phyloP scores from a whole-genome alignment of 768 basidiomycete species.

The Agaricus subrufescens region DNA sequence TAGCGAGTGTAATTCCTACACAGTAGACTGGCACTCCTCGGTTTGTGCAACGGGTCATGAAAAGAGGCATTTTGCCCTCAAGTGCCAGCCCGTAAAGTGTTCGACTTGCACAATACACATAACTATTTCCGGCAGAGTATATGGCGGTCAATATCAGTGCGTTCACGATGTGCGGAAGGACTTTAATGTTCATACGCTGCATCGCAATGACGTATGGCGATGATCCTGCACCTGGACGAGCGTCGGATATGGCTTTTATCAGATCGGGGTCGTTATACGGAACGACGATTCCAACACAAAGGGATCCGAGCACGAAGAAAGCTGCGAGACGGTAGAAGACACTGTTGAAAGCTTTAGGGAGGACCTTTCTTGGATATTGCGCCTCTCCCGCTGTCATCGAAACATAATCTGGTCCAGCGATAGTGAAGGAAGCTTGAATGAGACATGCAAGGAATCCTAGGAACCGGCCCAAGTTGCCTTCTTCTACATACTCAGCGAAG shows the following conservation, averaged over 20 bases:
- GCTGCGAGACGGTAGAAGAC: conserved; percentile 76
- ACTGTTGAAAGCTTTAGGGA: conserved; percentile 67
- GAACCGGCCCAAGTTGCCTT: conserved; percentile 53
- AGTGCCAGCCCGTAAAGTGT: conserved; percentile 53
- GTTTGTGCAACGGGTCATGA: conserved; percentile 49
- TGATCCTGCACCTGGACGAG: conserved; percentile 51
- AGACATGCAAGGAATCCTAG: conserved; percentile 60
- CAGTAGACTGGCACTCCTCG: conserved; percentile 57
- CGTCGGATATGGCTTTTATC: conserved; percentile 48
- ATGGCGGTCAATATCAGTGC: conserved; percentile 62
- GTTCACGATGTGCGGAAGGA: conserved; percentile 69
- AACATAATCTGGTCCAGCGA: conserved; percentile 53
- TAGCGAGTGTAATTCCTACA: conserved; percentile 35
- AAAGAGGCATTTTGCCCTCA: conserved; percentile 51
- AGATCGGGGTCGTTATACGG: conserved; percentile 64
- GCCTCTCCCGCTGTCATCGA: conserved; percentile 70
- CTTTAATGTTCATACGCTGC: conserved; percentile 58
- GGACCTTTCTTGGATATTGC: conserved; percentile 59
- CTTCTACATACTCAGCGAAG: conserved; percentile 51
- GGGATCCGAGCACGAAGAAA: conserved; percentile 72
- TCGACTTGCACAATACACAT: conserved; percentile 55
- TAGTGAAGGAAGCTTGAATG: conserved; percentile 58
- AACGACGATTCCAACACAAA: conserved; percentile 75
- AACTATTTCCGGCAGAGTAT: conserved; percentile 72
- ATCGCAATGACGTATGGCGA: conserved; percentile 89